phyloP scores from a whole-genome alignment of 2,329 filamentous ascomycete species.

The Harringtonia lauricola region DNA sequence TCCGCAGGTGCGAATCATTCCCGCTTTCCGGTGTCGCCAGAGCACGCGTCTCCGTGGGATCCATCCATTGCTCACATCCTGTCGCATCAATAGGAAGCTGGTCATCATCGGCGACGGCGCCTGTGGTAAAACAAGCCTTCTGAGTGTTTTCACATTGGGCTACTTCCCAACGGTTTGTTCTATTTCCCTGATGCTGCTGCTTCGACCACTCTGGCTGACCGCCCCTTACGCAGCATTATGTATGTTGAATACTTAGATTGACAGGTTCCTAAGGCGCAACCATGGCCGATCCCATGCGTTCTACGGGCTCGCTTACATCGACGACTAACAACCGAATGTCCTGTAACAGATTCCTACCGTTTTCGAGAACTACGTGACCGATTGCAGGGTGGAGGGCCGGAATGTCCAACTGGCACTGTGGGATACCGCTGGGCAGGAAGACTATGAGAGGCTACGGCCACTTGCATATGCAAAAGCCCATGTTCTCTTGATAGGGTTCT shows the following conservation, averaged over 20 bases:
- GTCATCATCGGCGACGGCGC: conserved; percentile 96
- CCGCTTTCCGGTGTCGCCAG: too few species aligned
- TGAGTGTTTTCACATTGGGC: conserved; percentile 94
- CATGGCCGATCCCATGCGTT: background rate
- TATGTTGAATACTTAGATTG: conserved; percentile 23
- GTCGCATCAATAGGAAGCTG: conserved; percentile 58
- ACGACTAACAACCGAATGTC: background rate
- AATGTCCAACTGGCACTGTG: conserved; percentile 96
- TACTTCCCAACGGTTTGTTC: conserved; percentile 89
- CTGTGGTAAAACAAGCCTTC: conserved; percentile 93
- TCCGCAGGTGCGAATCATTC: conserved; percentile 20
- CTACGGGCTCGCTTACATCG: too few species aligned
- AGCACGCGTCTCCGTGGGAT: background rate
- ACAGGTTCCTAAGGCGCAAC: too few species aligned
- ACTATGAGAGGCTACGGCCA: conserved; percentile 90
- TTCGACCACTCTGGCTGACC: background rate
- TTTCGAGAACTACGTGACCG: conserved; percentile 98
- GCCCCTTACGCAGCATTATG: conserved; percentile 39
- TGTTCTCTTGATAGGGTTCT: conserved; percentile 92
- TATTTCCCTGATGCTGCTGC: background rate
- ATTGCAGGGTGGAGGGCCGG: conserved; percentile 95
- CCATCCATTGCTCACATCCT: background rate
- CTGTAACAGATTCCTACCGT: conserved; percentile 76
- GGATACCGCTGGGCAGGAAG: conserved; percentile 99
- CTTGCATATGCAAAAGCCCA: conserved; percentile 96